Percentiles rank a stretch among this genome's conserved stretches.
These are phyloP conservation scores for Coemansia sp. DNA, from an alignment of 192 early-diverging fungal genomes.

Conservation along the genomic window DNA sequence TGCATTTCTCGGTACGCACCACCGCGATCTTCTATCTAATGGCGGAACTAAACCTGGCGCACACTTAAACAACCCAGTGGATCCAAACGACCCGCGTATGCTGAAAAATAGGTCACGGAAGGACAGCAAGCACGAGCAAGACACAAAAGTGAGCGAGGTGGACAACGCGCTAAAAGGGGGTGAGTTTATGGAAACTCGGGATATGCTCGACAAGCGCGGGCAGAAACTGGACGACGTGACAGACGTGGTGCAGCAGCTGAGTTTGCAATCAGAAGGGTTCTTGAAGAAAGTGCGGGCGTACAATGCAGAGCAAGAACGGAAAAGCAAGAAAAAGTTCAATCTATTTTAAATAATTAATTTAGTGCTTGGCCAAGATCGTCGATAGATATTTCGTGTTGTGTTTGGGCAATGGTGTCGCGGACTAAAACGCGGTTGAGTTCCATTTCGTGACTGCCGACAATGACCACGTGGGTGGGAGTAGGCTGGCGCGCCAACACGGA, in stretches of 20 bases:
- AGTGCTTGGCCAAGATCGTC: background rate
- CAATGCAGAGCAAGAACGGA: slow-evolving; percentile 40
- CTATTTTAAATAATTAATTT: slow-evolving; percentile 19
- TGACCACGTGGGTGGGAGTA: slow-evolving; percentile 10
- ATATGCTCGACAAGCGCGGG: slow-evolving; percentile 42
- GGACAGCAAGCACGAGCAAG: slow-evolving; percentile 8
- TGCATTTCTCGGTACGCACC: slow-evolving; percentile 29
- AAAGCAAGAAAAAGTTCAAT: slow-evolving; percentile 30
- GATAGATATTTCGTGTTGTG: background rate
- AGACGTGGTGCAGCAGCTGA: slow-evolving; percentile 21
- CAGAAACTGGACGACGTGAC: slow-evolving; percentile 29
- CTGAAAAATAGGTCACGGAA: slow-evolving; percentile 1
- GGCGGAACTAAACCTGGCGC: slow-evolving; percentile 30
- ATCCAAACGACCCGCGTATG: background rate
- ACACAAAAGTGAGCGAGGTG: slow-evolving; percentile 16
- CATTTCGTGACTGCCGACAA: slow-evolving; percentile 35
- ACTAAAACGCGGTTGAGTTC: background rate
- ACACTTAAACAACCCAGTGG: slow-evolving; percentile 6
- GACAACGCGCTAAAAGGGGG: slow-evolving; percentile 8
- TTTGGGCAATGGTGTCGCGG: background rate
- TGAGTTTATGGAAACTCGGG: slow-evolving; percentile 11
- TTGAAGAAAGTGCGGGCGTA: slow-evolving; percentile 40
- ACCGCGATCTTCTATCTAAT: slow-evolving; percentile 25
- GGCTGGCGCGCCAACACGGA: slow-evolving; percentile 12
- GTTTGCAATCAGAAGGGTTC: slow-evolving; percentile 26